phyloP scores from a whole-genome alignment of 2,329 filamentous ascomycete genomes.

The Fusarium sp. region DNA sequence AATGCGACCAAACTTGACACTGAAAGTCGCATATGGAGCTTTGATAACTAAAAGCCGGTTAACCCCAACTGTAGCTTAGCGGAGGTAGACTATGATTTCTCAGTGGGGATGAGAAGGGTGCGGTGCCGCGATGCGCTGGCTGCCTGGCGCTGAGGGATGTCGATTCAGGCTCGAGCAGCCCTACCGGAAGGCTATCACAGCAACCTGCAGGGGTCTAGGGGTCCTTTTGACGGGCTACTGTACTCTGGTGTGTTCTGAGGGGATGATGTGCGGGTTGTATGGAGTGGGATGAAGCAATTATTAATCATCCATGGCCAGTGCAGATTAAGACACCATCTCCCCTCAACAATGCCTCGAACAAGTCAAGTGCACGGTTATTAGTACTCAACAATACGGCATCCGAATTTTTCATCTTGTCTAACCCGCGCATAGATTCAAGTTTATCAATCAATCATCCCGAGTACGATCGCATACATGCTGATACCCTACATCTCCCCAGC shows the following conservation, averaged over 20 bases:
- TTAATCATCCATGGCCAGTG: slow-evolving; percentile 4
- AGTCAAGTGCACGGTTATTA: not conserved
- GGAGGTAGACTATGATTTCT: slow-evolving; percentile 6
- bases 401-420: slow-evolving; percentile 15
- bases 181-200: slow-evolving; percentile 16
- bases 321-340: not conserved
- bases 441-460: slow-evolving; percentile 3
- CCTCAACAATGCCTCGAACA: not conserved
- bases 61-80: slow-evolving; percentile 11
- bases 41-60: slow-evolving; percentile 7
- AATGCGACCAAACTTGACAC: slow-evolving; percentile 20
- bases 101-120: slow-evolving; percentile 10
- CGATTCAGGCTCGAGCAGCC: slow-evolving; percentile 3
- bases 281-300: slow-evolving; percentile 7
- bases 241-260: not conserved
- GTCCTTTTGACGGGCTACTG: slow-evolving; percentile 5
- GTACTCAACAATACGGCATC: not conserved
- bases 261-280: not conserved
- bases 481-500: slow-evolving; percentile 5
- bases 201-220: slow-evolving; percentile 16
- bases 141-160: slow-evolving; percentile 24
- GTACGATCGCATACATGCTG: not conserved
- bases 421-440: not conserved
- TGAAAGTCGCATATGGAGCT: slow-evolving; percentile 24
- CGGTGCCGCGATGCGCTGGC: slow-evolving; percentile 41